Evolutionary conservation across 2,329 filamentous ascomycete genomes (phyloP), one percentile per base, ranked within the genome.

Genomic region (Cercospora brassicicola): DNA sequence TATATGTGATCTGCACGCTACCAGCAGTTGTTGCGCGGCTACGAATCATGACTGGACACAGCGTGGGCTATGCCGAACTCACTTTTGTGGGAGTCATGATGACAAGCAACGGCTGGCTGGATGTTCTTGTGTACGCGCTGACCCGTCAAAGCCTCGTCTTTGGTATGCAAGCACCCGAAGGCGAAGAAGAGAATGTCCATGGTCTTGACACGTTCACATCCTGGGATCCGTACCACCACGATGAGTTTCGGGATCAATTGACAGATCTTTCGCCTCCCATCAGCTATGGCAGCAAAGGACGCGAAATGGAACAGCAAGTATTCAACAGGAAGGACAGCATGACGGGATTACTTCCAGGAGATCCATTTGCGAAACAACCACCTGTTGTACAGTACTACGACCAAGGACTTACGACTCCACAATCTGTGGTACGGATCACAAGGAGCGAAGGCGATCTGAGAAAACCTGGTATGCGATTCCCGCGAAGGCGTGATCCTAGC

Each of bases 1-100:
- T 91, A 68, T 91, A 91, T 76, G 83, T 90, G 1, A 72, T 89
- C 18, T 90, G 89, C 76, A 91, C 89, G 0, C 81, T 88, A 0
- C 89, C 89, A 0, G 81, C 91, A 0, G 88, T 88, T 6, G 82
- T 86, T 0, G 87, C 87, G 7, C 86, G 89, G 66, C 87, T 91
- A 70, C 83, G 84, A 1, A 84, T 84, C 15, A 89, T 91, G 84
- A 83, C 85, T 0, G 72, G 73, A 4, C 39, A 55, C 11, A 51
- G 31, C 7, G 62, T 73, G 0, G 78, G 79, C 3, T 80, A 79
- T 5, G 75, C 78, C 2, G 78, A 80, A 5, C 82, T 86, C 64
- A 84, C 82, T 68, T 78, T 85, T 23, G 81, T 84, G 0, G 86
- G 85, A 23, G 82, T 84, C 8, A 79, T 87, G 73, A 86, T 88